These are phyloP conservation scores for Ceratocystis papillata DNA, from an alignment of 2,329 filamentous ascomycete genomes.

Conservation along the genomic window DNA sequence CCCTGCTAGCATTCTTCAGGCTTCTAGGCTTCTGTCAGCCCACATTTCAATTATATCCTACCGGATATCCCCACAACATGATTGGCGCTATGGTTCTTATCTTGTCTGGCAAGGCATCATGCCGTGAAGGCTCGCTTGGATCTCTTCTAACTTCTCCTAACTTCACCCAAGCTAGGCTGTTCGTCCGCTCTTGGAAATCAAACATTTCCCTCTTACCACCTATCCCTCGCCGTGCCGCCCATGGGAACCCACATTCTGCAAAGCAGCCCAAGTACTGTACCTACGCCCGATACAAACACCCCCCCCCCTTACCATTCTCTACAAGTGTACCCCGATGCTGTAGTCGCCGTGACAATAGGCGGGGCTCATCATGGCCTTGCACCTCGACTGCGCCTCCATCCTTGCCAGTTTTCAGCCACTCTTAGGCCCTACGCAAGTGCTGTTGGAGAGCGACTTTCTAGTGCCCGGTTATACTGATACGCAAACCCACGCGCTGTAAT, in stretches of 20 bases:
- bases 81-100: background rate
- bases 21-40: background rate
- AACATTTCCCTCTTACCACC: no score
- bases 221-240: no score
- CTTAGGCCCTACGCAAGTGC: slow-evolving; percentile 26
- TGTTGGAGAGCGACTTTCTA: slow-evolving; percentile 40
- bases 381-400: slow-evolving; percentile 1
- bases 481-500: slow-evolving; percentile 56
- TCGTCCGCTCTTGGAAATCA: background rate
- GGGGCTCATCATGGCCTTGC: slow-evolving; percentile 15
- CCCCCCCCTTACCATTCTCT: background rate
- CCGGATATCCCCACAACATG: background rate
- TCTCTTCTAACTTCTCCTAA: background rate
- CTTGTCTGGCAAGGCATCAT: background rate
- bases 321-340: slow-evolving; percentile 5
- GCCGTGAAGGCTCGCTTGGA: background rate
- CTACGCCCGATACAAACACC: slow-evolving; percentile 14
- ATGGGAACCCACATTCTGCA: slow-evolving; percentile 12
- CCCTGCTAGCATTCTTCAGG: background rate
- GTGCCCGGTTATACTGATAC: slow-evolving; percentile 55
- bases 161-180: background rate
- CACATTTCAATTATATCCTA: background rate
- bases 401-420: background rate
- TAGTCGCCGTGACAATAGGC: slow-evolving; percentile 11
- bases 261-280: slow-evolving; percentile 14